A percentile compares a stretch with the other conserved stretches of the same genome.
phyloP scores from a whole-genome alignment of 768 basidiomycete genomes.

The Russula earlei region DNA sequence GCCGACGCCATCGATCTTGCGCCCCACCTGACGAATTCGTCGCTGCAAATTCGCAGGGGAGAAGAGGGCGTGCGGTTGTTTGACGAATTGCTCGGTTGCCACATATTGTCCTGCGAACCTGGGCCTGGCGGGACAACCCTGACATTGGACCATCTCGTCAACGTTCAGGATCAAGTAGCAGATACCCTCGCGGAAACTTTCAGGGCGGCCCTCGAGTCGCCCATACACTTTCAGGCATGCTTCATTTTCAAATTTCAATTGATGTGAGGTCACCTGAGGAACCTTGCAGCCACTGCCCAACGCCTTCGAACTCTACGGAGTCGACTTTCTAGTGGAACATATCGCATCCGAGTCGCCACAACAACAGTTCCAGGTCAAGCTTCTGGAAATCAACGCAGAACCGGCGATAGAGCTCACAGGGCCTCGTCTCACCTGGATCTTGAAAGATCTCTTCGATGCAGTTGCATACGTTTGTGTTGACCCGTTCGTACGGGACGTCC shows the following conservation, averaged over 20 bases:
- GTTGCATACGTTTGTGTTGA: constrained; percentile 59
- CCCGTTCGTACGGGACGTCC: constrained; percentile 44
- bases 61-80: constrained; percentile 70
- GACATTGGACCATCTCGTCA: constrained; percentile 32
- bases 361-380: constrained; percentile 41
- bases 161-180: constrained; percentile 54
- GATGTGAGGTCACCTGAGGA: not conserved
- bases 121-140: constrained; percentile 20
- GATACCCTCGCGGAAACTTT: constrained; percentile 71
- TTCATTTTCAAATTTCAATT: constrained; percentile 1
- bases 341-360: constrained; percentile 18
- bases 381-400: constrained; percentile 90
- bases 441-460: constrained; percentile 69
- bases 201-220: constrained; percentile 72
- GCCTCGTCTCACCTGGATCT: constrained; percentile 65
- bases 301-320: constrained; percentile 90
- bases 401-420: constrained; percentile 95
- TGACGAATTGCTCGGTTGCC: constrained; percentile 66
- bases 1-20: constrained; percentile 42
- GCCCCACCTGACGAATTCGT: constrained; percentile 89
- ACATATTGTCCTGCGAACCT: constrained; percentile 33
- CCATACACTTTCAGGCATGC: constrained; percentile 75
- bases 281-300: constrained; percentile 67
- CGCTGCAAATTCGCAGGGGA: constrained; percentile 59
- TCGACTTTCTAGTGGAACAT: constrained; percentile 78